Base-by-base conservation (phyloP, 805 yeast species). In the Wickerhamomyces kurtzmanii region DNA sequence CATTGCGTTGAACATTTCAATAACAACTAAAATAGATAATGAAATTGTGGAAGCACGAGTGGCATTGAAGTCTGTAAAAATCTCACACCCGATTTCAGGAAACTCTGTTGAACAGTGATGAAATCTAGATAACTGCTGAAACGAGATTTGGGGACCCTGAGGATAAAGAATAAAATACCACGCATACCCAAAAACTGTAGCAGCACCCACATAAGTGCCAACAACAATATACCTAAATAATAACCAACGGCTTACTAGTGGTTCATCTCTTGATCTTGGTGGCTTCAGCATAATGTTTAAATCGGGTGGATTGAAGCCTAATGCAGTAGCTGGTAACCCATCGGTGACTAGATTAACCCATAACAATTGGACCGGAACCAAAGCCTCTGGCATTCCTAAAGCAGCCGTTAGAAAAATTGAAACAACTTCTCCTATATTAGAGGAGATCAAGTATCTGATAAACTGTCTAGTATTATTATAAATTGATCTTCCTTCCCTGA, bases 281-380 rank as follows among this genome's bases (percentile, higher is more conserved):
- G 47, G 49, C 20, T 57, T 43, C 4, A 40, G 35, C 65, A 58
- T 58, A 31, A 52, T 53, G 21, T 47, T 53, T 28, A 44, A 34
- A 28, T 57, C 63, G 7, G 64, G 59, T 4, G 65, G 65, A 30
- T 58, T 59, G 45, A 58, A 58, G 8, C 75, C 75, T 36, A 70
- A 55, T 1, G 75, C 76, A 51, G 73, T 68, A 15, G 75, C 75
- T 26, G 76, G 76, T 45, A 70, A 55, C 28, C 75, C 72, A 27
- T 71, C 71, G 12, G 76, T 70, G 12, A 70, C 71, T 22, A 70
- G 61, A 35, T 70, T 60, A 31, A 70, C 68, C 75, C 75, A 70
- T 38, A 70, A 55, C 8, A 68, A 61, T 44, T 70, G 75, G 20
- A 70, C 75, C 5, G 76, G 75, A 50, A 67, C 61, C 45, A 69